phyloP scores from a whole-genome alignment of 805 yeast species.

The Schizosaccharomyces japonicus region DNA sequence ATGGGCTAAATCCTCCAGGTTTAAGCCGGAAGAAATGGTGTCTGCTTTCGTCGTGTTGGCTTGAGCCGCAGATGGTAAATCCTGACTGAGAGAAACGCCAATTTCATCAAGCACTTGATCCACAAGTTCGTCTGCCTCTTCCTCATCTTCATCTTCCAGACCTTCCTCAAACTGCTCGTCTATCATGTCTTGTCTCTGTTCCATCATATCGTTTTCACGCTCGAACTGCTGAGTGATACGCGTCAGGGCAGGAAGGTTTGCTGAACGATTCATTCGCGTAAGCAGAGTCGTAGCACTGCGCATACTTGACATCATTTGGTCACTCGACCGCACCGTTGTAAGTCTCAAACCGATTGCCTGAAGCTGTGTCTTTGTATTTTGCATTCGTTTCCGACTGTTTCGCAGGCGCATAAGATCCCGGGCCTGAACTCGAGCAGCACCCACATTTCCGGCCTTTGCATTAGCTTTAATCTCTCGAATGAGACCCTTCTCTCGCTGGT shows the following conservation, averaged over 20 bases:
- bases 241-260: slow-evolving; percentile 77
- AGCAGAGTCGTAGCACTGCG: slow-evolving; percentile 65
- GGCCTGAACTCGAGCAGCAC: slow-evolving; percentile 84
- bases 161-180: slow-evolving; percentile 95
- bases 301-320: slow-evolving; percentile 89
- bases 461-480: slow-evolving; percentile 68
- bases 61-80: slow-evolving; percentile 11
- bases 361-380: slow-evolving; percentile 76
- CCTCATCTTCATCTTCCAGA: slow-evolving; percentile 64
- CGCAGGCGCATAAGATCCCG: slow-evolving; percentile 80
- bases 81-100: slow-evolving; percentile 54
- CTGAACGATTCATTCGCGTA: slow-evolving; percentile 64
- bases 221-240: slow-evolving; percentile 89
- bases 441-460: slow-evolving; percentile 72
- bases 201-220: slow-evolving; percentile 85
- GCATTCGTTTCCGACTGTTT: slow-evolving; percentile 53
- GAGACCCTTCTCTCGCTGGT: slow-evolving; percentile 75
- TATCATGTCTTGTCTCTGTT: slow-evolving; percentile 95
- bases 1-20: no score
- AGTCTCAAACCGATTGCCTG: slow-evolving; percentile 84
- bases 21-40: no score
- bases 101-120: slow-evolving; percentile 83
- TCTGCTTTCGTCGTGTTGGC: no score
- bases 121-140: slow-evolving; percentile 21
- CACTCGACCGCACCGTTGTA: slow-evolving; percentile 77